Evolutionary conservation across 495 filamentous ascomycete genomes (phyloP).

Genomic region (Penicillium goetzii): DNA sequence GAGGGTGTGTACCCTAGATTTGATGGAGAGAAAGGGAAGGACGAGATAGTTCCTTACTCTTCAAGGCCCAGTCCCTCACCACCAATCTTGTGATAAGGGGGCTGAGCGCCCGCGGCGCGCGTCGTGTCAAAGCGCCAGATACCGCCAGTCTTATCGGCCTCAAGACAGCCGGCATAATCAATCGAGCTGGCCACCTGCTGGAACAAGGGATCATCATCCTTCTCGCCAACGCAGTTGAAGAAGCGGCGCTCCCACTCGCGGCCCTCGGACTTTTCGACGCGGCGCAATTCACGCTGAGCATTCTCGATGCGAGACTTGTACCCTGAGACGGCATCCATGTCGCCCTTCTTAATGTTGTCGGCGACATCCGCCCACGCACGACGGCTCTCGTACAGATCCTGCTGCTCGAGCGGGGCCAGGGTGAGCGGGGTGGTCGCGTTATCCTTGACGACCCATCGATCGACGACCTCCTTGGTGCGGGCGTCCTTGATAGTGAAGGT

Average conservation of each 20-base stretch:
- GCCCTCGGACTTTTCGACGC: conserved; percentile 75
- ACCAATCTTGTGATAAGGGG: conserved; percentile 49
- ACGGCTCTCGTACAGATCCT: conserved; percentile 85
- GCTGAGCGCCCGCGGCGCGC: conserved; percentile 58
- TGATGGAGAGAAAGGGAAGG: not conserved
- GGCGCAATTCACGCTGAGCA: conserved; percentile 81
- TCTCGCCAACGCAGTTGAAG: conserved; percentile 63
- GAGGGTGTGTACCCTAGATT: not conserved
- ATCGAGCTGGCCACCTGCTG: conserved; percentile 59
- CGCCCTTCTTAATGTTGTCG: conserved; percentile 71
- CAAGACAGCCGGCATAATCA: conserved; percentile 56
- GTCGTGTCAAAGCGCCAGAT: conserved; percentile 81
- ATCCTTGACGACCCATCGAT: conserved; percentile 67
- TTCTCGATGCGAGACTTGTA: conserved; percentile 93
- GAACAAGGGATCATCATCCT: conserved; percentile 58
- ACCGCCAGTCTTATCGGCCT: conserved; percentile 82
- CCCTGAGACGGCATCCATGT: conserved; percentile 76
- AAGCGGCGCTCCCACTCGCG: conserved; percentile 83
- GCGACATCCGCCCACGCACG: conserved; percentile 89
- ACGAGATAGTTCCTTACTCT: conserved; percentile 20
- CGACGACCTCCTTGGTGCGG: conserved; percentile 69
- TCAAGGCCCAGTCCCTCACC: conserved; percentile 45
- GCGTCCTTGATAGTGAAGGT: conserved; percentile 77
- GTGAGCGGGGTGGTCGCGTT: conserved; percentile 67
- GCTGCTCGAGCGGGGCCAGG: conserved; percentile 74